phyloP scores from a whole-genome alignment of 2,329 filamentous ascomycete species.

The Claviceps paspali region DNA sequence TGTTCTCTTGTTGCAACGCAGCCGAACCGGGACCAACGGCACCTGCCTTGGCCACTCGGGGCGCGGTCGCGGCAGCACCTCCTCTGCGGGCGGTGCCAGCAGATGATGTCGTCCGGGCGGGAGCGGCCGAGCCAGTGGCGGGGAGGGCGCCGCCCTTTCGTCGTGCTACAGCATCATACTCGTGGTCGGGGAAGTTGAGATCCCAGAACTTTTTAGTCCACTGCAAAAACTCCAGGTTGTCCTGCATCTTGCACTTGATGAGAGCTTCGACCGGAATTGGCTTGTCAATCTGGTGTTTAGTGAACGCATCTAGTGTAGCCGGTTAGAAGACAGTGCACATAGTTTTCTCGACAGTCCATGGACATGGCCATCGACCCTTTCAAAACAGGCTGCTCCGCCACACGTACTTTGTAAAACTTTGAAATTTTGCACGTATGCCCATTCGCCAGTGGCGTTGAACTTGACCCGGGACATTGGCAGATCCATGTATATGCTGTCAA shows the following conservation, averaged over 20 bases:
- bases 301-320: constrained; percentile 51
- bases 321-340: constrained; percentile 4
- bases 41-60: constrained; percentile 30
- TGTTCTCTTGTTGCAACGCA: constrained; percentile 72
- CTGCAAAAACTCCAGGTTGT: constrained; percentile 97
- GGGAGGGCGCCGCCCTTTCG: constrained; percentile 62
- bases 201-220: constrained; percentile 98
- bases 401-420: constrained; percentile 84
- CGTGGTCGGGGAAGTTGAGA: constrained; percentile 90
- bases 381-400: not conserved
- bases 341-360: not conserved
- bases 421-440: constrained; percentile 96
- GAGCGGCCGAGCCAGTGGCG: constrained; percentile 22
- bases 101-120: constrained; percentile 32
- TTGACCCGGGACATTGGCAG: constrained; percentile 92
- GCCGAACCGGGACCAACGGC: constrained; percentile 47
- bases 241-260: constrained; percentile 99
- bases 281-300: constrained; percentile 76
- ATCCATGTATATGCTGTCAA: constrained; percentile 95
- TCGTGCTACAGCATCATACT: constrained; percentile 80
- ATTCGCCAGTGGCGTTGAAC: constrained; percentile 96
- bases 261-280: constrained; percentile 77
- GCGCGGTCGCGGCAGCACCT: constrained; percentile 39
- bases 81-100: constrained; percentile 37
- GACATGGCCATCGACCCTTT: not conserved